A percentile compares a stretch with the other conserved stretches of the same genome.
Conservation (phyloP, 2,329 filamentous ascomycete genomes). For the Teratosphaeriaceae sp. region DNA sequence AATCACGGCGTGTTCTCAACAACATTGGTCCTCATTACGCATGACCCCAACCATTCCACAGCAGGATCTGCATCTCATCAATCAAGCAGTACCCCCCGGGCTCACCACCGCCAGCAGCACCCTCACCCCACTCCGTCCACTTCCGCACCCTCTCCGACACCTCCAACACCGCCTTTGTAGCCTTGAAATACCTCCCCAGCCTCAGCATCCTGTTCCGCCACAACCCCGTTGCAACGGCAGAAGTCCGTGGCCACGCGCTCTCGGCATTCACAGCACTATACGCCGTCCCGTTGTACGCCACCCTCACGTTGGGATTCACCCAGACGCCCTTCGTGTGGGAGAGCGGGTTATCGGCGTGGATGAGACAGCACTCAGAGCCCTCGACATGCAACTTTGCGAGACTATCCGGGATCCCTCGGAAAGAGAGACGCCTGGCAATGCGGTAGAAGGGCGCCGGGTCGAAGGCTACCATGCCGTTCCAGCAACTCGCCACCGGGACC, state of each 20-base stretch:
- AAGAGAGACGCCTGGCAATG: conserved; percentile 42
- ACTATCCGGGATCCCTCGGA: conserved; percentile 57
- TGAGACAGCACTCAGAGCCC: conserved; percentile 54
- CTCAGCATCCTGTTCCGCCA: conserved; percentile 19
- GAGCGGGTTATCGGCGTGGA: conserved; percentile 64
- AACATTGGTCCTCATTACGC: too few relatives aligned
- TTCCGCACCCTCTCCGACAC: conserved; percentile 2
- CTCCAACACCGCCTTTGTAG: not conserved
- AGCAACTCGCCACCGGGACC: conserved; percentile 60
- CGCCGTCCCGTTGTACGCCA: conserved; percentile 49
- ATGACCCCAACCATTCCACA: conserved; percentile 32
- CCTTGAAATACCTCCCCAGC: conserved; percentile 10
- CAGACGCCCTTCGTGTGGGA: conserved; percentile 51
- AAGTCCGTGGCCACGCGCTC: conserved; percentile 11
- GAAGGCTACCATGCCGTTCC: conserved; percentile 69
- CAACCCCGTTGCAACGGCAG: conserved; percentile 12
- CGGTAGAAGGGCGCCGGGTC: conserved; percentile 53
- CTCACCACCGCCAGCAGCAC: conserved; percentile 14
- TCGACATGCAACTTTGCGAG: conserved; percentile 47
- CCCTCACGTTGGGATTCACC: conserved; percentile 62
- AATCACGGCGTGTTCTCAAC: too few relatives aligned
- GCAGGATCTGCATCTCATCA: conserved; percentile 35
- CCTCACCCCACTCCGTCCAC: conserved; percentile 8
- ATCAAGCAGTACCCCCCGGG: conserved; percentile 28
- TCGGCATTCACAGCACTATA: conserved; percentile 20